Conservation (phyloP, 225 moss, liverwort and hornwort species). For the Sphagnum contortum region DNA sequence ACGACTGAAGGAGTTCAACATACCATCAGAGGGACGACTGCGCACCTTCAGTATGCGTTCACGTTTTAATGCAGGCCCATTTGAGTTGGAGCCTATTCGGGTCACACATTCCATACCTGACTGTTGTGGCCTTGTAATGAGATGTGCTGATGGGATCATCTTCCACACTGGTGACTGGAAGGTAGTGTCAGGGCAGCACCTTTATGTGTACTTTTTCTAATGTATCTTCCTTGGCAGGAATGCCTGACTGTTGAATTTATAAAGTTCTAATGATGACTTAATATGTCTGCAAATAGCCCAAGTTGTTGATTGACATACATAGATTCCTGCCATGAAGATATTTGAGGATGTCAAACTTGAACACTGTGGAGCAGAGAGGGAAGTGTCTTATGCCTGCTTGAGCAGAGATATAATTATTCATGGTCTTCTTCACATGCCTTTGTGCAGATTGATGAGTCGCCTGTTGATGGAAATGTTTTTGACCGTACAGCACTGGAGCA, state of each 20-base stretch:
- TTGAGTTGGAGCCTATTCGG: constrained; percentile 90
- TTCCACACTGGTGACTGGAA: constrained; percentile 99
- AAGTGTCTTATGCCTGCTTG: too few relatives aligned
- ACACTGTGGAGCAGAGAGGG: too few relatives aligned
- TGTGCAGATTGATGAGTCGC: constrained; percentile 98
- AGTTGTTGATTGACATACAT: too few relatives aligned
- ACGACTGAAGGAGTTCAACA: constrained; percentile 85
- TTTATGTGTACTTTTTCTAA: too few relatives aligned
- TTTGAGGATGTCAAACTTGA: too few relatives aligned
- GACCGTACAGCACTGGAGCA: constrained; percentile 83
- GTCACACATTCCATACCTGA: constrained; percentile 99
- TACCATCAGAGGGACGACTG: constrained; percentile 68
- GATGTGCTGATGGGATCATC: constrained; percentile 83
- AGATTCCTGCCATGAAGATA: too few relatives aligned
- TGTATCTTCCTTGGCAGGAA: too few relatives aligned
- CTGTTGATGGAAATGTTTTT: constrained; percentile 95
- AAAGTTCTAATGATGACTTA: too few relatives aligned
- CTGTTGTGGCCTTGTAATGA: constrained; percentile 87
- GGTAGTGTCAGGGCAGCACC: constrained; percentile 19
- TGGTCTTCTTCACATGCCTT: background rate
- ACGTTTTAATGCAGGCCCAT: constrained; percentile 85
- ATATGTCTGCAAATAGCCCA: too few relatives aligned
- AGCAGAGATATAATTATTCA: too few relatives aligned
- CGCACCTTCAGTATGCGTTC: constrained; percentile 75
- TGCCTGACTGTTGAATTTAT: too few relatives aligned